Evolutionary conservation across 2,329 filamentous ascomycete genomes (phyloP).

Genomic region (Rhexocercosporidium sp.): DNA sequence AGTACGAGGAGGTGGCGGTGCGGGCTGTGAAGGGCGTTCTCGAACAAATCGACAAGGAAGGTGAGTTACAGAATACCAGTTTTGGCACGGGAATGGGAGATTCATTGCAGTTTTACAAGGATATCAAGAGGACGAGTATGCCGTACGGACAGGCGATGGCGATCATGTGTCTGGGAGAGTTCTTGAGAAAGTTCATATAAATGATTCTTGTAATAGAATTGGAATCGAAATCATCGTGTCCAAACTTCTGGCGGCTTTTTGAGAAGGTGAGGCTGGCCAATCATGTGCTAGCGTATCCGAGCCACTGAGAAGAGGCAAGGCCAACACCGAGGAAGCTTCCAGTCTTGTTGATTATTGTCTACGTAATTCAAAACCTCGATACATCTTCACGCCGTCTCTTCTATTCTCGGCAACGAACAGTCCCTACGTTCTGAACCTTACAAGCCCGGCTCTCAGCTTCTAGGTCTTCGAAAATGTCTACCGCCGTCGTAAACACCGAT

Average conservation of each 20-base stretch:
- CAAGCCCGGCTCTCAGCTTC: background rate
- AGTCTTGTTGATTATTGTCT: background rate
- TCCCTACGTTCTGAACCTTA: background rate
- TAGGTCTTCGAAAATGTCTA: constrained; percentile 41
- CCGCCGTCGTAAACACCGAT: constrained; percentile 59
- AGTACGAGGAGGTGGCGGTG: constrained; percentile 65
- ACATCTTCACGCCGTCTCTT: background rate
- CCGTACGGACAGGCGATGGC: constrained; percentile 86
- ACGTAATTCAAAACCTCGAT: background rate
- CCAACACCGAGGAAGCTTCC: background rate
- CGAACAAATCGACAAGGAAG: constrained; percentile 66
- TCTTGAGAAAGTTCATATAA: constrained; percentile 60
- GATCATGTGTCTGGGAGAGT: constrained; percentile 80
- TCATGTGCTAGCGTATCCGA: background rate
- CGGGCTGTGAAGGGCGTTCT: constrained; percentile 72
- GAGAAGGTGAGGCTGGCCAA: background rate
- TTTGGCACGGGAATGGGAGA: constrained; percentile 82
- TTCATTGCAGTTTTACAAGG: constrained; percentile 75
- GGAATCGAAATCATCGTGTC: too few relatives aligned
- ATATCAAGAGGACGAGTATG: constrained; percentile 80
- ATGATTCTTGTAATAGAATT: background rate
- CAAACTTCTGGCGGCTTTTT: background rate
- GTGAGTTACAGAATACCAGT: constrained; percentile 75
- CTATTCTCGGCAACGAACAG: background rate
- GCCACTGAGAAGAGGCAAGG: background rate